Base-by-base conservation (phyloP, 495 filamentous ascomycete genomes). In the Hyaloscypha hepaticicola region DNA sequence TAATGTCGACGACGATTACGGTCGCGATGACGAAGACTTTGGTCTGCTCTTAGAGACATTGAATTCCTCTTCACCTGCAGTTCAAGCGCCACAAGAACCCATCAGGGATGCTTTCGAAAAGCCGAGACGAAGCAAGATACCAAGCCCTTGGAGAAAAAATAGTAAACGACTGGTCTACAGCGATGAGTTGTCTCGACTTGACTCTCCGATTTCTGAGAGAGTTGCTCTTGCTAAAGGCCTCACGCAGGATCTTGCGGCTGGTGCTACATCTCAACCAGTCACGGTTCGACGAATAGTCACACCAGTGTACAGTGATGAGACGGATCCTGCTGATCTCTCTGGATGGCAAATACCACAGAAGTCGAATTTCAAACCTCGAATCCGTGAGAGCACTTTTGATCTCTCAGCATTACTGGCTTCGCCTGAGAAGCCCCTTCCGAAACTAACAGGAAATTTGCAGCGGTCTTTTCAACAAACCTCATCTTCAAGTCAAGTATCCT, bases 321-420 rank as follows among this genome's bases (percentile, higher is more conserved):
- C 16, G 2, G 51, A 65, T 51, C 26, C 22, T 50, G 29, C 61
- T 8, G 66, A 69, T 45, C 53, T 67, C 19, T 67, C 70, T 22
- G 61, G 61, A 34, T 68, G 59, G 26, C 69, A 74, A 11, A 75
- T 81, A 49, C 75, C 77, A 28, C 80, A 83, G 56, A 82, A 83
- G 69, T 69, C 68, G 59, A 81, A 84, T 60, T 84, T 84, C 62
- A 80, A 79, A 0, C 81, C 82, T 22, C 74, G 74, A 14, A 75
- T 66, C 9, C 72, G 80, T 12, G 68, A 77, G 19, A 70, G 69
- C 24, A 66, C 64, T 56, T 29, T 66, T 21, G 65, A 68, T 50
- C 55, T 72, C 7, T 70, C 68, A 0, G 65, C 64, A 11, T 28
- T 73, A 6, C 61, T 73, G 4, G 56, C 55, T 5, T 70, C 71